These are phyloP conservation scores for Fistulinella prunicolor DNA, from an alignment of 768 basidiomycete genomes.

Conservation along the genomic window DNA sequence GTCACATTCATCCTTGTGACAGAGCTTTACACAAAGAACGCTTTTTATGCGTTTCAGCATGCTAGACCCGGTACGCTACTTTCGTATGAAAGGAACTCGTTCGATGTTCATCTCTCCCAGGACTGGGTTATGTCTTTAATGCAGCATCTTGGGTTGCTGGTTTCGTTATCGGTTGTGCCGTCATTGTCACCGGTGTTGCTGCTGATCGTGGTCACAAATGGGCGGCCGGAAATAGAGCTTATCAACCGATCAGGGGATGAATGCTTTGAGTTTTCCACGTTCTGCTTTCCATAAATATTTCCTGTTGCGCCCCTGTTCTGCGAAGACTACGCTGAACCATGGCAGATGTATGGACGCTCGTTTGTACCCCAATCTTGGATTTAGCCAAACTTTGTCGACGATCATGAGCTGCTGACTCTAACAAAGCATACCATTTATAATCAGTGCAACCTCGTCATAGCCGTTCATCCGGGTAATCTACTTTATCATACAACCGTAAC, in stretches of 20 bases:
- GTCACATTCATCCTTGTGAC: slow-evolving; percentile 63
- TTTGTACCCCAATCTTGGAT: slow-evolving; percentile 11
- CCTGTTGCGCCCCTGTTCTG: neutral
- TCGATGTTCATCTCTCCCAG: slow-evolving; percentile 34
- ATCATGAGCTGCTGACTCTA: neutral
- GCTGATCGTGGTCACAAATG: slow-evolving; percentile 51
- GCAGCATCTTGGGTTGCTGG: slow-evolving; percentile 59
- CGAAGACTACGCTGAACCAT: neutral
- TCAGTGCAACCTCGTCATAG: slow-evolving; percentile 3
- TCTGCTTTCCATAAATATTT: neutral
- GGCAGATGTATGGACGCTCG: neutral
- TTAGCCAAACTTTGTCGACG: neutral
- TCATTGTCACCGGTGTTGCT: slow-evolving; percentile 60
- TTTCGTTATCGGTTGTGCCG: slow-evolving; percentile 48
- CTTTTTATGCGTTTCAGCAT: slow-evolving; percentile 50
- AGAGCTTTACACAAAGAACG: slow-evolving; percentile 48
- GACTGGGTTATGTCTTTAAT: slow-evolving; percentile 57
- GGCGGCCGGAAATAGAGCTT: slow-evolving; percentile 76
- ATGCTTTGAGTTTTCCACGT: neutral
- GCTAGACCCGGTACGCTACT: slow-evolving; percentile 55
- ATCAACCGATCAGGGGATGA: slow-evolving; percentile 38
- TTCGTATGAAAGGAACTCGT: neutral
- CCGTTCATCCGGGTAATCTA: slow-evolving; percentile 70
- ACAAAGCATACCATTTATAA: neutral
- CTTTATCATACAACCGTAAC: slow-evolving; percentile 73